phyloP scores from a whole-genome alignment of 2,329 filamentous ascomycete species.

The Bipolaris sorokiniana region DNA sequence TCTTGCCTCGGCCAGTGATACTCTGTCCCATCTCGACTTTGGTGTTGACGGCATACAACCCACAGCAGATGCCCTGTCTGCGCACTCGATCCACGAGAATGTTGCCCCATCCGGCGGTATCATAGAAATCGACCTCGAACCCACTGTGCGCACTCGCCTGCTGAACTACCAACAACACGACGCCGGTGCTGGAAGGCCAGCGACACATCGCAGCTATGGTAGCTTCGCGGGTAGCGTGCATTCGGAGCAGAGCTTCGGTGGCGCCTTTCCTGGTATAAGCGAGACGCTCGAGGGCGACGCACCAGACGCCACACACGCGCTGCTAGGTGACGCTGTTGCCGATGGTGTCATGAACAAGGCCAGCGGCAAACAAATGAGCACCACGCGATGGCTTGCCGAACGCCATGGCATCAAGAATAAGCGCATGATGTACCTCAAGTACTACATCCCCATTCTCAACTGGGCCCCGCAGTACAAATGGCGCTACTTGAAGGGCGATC shows the following conservation, averaged over 20 bases:
- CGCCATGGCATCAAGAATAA: conserved; percentile 76
- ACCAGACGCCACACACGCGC: conserved; percentile 46
- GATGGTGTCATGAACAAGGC: conserved; percentile 52
- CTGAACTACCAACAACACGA: conserved; percentile 47
- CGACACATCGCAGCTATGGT: conserved; percentile 59
- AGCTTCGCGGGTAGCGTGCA: conserved; percentile 61
- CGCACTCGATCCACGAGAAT: conserved; percentile 34
- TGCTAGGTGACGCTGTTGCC: conserved; percentile 52
- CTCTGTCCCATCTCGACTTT: conserved; percentile 29
- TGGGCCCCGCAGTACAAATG: conserved; percentile 89
- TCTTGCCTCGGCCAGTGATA: conserved; percentile 23
- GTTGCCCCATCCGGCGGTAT: conserved; percentile 26
- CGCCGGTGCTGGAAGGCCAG: conserved; percentile 74
- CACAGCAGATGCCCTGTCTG: conserved; percentile 39
- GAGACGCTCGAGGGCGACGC: conserved; percentile 36
- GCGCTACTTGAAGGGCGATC: conserved; percentile 82
- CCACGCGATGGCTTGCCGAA: conserved; percentile 73
- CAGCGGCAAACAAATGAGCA: conserved; percentile 68
- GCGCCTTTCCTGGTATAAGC: conserved; percentile 43
- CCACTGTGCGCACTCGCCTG: conserved; percentile 49
- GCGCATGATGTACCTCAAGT: conserved; percentile 79
- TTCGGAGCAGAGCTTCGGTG: conserved; percentile 50
- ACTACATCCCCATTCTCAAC: conserved; percentile 89
- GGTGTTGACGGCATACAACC: conserved; percentile 43
- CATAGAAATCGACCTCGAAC: conserved; percentile 37